Conservation (phyloP, 495 filamentous ascomycete species). For the Xylaria scruposa region DNA sequence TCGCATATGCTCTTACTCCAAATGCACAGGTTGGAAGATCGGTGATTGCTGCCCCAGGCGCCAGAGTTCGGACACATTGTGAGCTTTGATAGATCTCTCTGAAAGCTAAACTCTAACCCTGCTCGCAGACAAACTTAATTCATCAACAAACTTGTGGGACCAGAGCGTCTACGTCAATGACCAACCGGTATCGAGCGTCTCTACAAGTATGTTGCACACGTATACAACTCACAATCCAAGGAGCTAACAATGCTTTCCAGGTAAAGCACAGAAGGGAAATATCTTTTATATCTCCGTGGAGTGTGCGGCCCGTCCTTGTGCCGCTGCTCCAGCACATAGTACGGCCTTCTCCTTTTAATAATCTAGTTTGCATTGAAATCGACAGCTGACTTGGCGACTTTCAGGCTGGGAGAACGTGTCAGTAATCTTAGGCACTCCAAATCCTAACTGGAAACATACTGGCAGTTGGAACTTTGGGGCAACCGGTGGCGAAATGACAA, state of each 20-base stretch:
- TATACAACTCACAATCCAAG: neutral
- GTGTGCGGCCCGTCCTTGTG: conserved; percentile 14
- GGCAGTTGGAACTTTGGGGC: conserved; percentile 19
- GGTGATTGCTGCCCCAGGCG: conserved; percentile 13
- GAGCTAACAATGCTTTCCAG: conserved; percentile 5
- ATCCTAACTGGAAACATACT: conserved; percentile 7
- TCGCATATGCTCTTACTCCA: conserved; percentile 22
- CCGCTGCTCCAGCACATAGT: conserved; percentile 24
- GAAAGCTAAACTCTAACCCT: neutral
- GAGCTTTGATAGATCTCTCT: neutral
- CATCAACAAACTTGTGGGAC: conserved; percentile 20
- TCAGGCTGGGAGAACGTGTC: conserved; percentile 27
- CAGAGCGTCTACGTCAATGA: conserved; percentile 24
- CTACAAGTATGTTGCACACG: conserved; percentile 13
- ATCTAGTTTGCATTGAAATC: neutral
- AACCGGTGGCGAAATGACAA: conserved; percentile 26
- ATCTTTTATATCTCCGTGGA: conserved; percentile 26
- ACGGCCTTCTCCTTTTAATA: neutral
- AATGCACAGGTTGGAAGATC: conserved; percentile 8
- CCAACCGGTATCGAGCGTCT: conserved; percentile 15
- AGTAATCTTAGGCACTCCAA: conserved; percentile 10
- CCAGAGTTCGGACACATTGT: conserved; percentile 25
- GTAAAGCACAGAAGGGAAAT: conserved; percentile 22
- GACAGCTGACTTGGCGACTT: neutral
- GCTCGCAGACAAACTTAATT: conserved; percentile 20